Evolutionary conservation across 129 eudicot species (phyloP), one percentile per base, ranked within the genome.

Genomic region (Deinandra increscens): DNA sequence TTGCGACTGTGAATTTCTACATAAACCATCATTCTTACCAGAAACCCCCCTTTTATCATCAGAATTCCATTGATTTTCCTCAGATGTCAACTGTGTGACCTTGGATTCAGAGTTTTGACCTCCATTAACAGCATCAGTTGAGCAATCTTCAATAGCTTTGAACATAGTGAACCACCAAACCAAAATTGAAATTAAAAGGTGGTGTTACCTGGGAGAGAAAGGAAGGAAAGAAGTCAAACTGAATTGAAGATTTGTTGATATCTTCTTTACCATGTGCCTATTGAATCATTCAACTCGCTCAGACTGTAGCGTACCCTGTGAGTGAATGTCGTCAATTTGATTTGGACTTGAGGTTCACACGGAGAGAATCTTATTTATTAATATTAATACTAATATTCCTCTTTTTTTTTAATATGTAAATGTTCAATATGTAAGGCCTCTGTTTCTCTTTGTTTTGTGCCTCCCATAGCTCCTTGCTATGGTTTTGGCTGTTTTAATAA

Each of bases 31-130:
- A 66, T 85, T 81, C 76, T 72, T 83, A 65, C 78, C 84, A 53
- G 56, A 69, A 86, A 75, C 78, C 63, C 83, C 77, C 3, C 36
- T 58, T 50, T 81, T 80, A 55, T 78, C 90, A 87, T 82, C 88
- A 33, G 85, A 81, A 82, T 70, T 76, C 18, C 39, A 84, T 22
- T 41, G 64, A 50, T 53, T 79, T 73, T 71, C 84, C 37, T 70
- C 85, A 50, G 83, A 81, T 22, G 62, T 38, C 31, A 66, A 38
- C 56, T 69, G 49, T 13, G 58, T 67, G 13, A 44, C 56, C 66
- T 79, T 79, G 39, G 59, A 62, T 60, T 83, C 79, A 63, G 87
- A 75, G 60, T 73, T 71, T 68, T 63, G 79, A 51, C 72, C 74
- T 13, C 73, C 76, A 55, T 65, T 73, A 72, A 44, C 79, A 20